Conservation (phyloP, 2,329 filamentous ascomycete species). For the Microdochium nivale region DNA sequence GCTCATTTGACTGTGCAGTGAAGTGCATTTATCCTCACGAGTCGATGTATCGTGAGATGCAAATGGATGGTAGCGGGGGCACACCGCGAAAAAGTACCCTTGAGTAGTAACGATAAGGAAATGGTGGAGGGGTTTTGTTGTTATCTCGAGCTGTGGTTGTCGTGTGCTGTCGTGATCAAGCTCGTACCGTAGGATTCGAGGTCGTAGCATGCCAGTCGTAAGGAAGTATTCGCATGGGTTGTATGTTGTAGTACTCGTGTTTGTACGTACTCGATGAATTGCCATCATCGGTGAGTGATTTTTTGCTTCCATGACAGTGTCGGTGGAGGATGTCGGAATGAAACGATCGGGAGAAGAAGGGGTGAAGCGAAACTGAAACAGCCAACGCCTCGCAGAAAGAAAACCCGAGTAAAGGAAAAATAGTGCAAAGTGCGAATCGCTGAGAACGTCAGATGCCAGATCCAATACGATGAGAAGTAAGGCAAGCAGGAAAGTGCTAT, state of each 20-base stretch:
- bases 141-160: background rate
- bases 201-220: background rate
- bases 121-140: background rate
- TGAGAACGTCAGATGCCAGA: constrained; percentile 18
- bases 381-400: constrained; percentile 16
- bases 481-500: constrained; percentile 19
- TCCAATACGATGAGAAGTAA: constrained; percentile 19
- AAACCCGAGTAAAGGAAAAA: constrained; percentile 8
- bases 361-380: constrained; percentile 4
- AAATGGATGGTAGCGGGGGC: background rate
- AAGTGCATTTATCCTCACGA: no score
- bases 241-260: background rate
- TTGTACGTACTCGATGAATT: background rate
- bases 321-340: background rate
- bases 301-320: background rate
- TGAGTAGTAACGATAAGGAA: background rate
- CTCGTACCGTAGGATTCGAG: constrained; percentile 1
- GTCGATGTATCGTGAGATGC: no score
- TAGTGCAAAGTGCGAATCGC: constrained; percentile 4
- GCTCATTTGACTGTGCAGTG: no score
- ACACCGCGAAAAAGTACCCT: background rate
- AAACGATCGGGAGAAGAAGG: constrained; percentile 3
- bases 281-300: background rate
- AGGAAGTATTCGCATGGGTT: background rate
- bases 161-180: background rate